Conservation (phyloP, 164 flowering plant genomes). For the Tetracentron sinense region DNA sequence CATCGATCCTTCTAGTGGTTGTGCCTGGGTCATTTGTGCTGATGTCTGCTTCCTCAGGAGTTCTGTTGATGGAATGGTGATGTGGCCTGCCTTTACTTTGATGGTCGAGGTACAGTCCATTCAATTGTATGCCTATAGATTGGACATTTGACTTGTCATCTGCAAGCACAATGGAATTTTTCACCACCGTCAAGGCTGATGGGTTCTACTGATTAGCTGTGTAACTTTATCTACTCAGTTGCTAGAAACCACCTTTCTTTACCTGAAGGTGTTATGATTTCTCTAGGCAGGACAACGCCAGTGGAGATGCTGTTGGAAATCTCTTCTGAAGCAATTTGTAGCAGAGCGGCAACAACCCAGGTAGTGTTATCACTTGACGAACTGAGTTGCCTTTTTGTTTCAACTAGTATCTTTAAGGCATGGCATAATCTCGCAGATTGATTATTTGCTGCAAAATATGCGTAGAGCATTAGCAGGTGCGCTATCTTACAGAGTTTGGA, state of each 20-base stretch:
- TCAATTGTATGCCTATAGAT: conserved; percentile 1
- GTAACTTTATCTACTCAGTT: background rate
- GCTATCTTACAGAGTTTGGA: background rate
- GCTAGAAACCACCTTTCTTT: background rate
- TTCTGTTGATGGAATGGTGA: conserved; percentile 4
- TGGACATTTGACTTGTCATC: conserved; percentile 7
- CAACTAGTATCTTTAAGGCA: conserved; percentile 31
- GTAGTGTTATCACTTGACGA: conserved; percentile 25
- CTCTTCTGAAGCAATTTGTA: conserved; percentile 30
- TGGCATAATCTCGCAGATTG: conserved; percentile 25
- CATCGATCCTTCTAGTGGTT: background rate
- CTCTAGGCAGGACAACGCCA: conserved; percentile 18
- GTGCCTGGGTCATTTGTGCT: conserved; percentile 7
- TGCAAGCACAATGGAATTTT: conserved; percentile 9
- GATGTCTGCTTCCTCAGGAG: conserved; percentile 12
- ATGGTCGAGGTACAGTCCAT: conserved; percentile 3
- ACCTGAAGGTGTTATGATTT: conserved; percentile 19
- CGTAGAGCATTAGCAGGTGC: conserved; percentile 5
- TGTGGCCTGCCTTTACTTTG: conserved; percentile 10
- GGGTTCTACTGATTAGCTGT: background rate
- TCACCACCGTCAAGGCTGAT: background rate
- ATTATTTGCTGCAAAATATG: conserved; percentile 19
- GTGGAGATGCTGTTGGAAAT: conserved; percentile 13
- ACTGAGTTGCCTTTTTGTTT: conserved; percentile 30
- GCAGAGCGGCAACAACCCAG: conserved; percentile 25